These are phyloP conservation scores for Eucalyptus polyanthemos DNA, from an alignment of 345 rosid species.

Conservation along the genomic window DNA sequence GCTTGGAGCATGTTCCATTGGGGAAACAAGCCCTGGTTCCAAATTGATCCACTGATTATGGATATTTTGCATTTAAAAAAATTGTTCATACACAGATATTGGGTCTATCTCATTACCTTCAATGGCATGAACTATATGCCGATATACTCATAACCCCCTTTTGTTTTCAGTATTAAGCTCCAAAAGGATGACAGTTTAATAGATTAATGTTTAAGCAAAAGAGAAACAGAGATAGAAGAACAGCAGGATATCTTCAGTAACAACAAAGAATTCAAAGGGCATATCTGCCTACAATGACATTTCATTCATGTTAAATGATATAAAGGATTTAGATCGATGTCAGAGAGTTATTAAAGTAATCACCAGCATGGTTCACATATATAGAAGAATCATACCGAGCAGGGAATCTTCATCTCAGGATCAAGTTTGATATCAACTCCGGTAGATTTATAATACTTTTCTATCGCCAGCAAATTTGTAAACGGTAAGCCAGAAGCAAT, in stretches of 20 bases:
- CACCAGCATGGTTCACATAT: background rate
- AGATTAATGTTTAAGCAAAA: background rate
- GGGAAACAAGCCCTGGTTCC: background rate
- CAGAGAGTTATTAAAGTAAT: background rate
- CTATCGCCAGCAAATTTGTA: slow-evolving; percentile 51
- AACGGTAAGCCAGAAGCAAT: slow-evolving; percentile 56
- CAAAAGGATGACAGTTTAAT: background rate
- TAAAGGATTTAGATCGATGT: background rate
- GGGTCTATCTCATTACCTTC: background rate
- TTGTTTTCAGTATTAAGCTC: background rate
- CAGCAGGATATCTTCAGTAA: background rate
- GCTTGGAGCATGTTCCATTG: background rate
- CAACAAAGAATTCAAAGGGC: background rate
- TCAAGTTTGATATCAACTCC: slow-evolving; percentile 72
- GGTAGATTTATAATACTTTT: slow-evolving; percentile 51
- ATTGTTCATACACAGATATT: background rate
- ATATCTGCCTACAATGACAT: background rate
- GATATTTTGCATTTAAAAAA: background rate
- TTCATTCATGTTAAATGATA: background rate
- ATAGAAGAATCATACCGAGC: slow-evolving; percentile 40
- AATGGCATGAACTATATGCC: background rate
- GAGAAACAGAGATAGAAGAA: background rate
- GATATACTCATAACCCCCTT: background rate
- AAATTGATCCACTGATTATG: background rate
- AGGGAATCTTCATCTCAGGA: slow-evolving; percentile 77